phyloP scores from a whole-genome alignment of 768 basidiomycete genomes.

The Candolleomyces aberdarensis region DNA sequence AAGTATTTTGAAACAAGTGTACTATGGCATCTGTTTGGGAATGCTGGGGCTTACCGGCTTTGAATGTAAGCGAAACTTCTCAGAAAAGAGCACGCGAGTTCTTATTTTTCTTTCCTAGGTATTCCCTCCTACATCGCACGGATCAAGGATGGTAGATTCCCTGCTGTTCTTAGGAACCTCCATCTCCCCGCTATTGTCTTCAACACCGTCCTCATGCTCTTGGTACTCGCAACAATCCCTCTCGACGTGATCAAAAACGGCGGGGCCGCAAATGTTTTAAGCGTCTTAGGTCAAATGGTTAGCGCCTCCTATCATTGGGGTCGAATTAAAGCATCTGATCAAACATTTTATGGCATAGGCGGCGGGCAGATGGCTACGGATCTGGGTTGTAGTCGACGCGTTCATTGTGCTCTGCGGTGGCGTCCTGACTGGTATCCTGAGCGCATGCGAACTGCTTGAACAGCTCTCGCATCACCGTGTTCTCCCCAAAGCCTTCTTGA shows the following conservation, averaged over 20 bases:
- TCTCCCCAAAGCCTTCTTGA: constrained; percentile 51
- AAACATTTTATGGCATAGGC: constrained; percentile 29
- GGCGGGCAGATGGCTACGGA: constrained; percentile 59
- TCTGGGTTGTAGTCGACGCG: constrained; percentile 63
- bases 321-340: not conserved
- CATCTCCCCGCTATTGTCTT: constrained; percentile 57
- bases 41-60: constrained; percentile 74
- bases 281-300: constrained; percentile 59
- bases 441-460: constrained; percentile 56
- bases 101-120: constrained; percentile 28
- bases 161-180: constrained; percentile 61
- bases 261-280: constrained; percentile 51
- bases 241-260: constrained; percentile 44
- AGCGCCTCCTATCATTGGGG: not conserved
- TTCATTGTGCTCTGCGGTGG: constrained; percentile 71
- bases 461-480: constrained; percentile 59
- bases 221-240: constrained; percentile 60
- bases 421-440: constrained; percentile 62
- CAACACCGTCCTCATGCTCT: constrained; percentile 53
- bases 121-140: constrained; percentile 63
- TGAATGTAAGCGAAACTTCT: constrained; percentile 44
- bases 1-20: constrained; percentile 45
- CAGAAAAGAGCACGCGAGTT: not conserved
- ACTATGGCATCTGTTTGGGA: constrained; percentile 65
- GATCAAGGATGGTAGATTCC: constrained; percentile 54